Evolutionary conservation across 148 eudicot species (phyloP).

Genomic region (Persicaria maculosa): DNA sequence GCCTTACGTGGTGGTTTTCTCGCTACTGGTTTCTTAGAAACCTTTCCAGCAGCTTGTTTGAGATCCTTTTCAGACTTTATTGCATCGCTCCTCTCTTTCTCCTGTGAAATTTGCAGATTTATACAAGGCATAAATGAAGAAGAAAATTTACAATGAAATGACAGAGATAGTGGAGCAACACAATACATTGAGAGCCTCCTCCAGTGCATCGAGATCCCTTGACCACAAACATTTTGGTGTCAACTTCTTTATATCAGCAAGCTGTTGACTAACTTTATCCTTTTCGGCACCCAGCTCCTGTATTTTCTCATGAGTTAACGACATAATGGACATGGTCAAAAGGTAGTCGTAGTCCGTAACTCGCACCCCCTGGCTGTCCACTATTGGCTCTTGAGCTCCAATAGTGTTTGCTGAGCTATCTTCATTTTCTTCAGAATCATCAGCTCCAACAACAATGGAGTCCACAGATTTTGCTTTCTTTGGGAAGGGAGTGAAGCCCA

Average conservation of each 20-base stretch:
- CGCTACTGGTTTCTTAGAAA: constrained; percentile 19
- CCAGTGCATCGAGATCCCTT: constrained; percentile 70
- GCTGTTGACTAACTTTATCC: constrained; percentile 41
- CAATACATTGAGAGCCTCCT: constrained; percentile 58
- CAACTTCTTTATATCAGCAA: constrained; percentile 49
- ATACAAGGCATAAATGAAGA: constrained; percentile 12
- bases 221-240: constrained; percentile 57
- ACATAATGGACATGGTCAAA: constrained; percentile 61
- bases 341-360: constrained; percentile 76
- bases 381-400: constrained; percentile 7
- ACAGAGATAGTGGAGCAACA: background rate
- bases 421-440: constrained; percentile 39
- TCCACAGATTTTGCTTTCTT: constrained; percentile 43
- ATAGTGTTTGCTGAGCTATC: constrained; percentile 23
- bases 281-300: constrained; percentile 52
- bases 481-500: constrained; percentile 74
- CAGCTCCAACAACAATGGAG: constrained; percentile 48
- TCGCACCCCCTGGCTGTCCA: constrained; percentile 19
- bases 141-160: background rate
- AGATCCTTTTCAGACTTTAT: constrained; percentile 22
- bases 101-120: constrained; percentile 26
- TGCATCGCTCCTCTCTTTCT: constrained; percentile 45
- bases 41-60: constrained; percentile 22
- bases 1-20: constrained; percentile 40
- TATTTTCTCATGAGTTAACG: constrained; percentile 72